Percentiles rank a stretch among this genome's conserved stretches.
Conservation (phyloP, 208 protist genomes). For the Entamoeba invadens region DNA sequence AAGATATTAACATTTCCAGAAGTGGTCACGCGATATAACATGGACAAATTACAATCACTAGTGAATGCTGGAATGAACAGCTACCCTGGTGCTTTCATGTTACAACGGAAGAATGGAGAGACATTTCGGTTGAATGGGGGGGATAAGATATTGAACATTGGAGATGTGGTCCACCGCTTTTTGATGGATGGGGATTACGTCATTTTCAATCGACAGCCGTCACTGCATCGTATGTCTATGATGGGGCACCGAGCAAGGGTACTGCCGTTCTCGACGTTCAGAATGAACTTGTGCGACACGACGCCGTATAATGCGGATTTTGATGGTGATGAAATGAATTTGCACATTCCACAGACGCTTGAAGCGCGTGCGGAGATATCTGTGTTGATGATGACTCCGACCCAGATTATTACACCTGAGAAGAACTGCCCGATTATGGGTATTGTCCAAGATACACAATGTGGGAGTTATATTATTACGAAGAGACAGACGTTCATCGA, state of each 20-base stretch:
- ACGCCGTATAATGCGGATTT: constrained; percentile 99
- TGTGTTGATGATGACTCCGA: constrained; percentile 71
- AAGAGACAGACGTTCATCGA: constrained; percentile 80
- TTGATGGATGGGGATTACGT: constrained; percentile 90
- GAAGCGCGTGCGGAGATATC: constrained; percentile 71
- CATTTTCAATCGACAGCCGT: constrained; percentile 98
- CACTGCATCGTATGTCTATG: constrained; percentile 99
- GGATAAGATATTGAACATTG: not conserved
- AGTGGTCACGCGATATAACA: constrained; percentile 87
- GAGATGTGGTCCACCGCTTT: constrained; percentile 74
- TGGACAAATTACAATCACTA: constrained; percentile 66
- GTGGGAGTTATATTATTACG: constrained; percentile 70
- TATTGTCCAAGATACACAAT: constrained; percentile 94
- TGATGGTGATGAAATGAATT: constrained; percentile 99
- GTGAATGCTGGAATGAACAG: constrained; percentile 63
- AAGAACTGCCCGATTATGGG: constrained; percentile 91
- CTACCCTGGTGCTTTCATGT: constrained; percentile 85
- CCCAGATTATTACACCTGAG: constrained; percentile 95
- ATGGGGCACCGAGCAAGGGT: constrained; percentile 81
- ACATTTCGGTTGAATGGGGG: not conserved
- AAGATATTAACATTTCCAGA: constrained; percentile 94
- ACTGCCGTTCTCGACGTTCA: constrained; percentile 92
- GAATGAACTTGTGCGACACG: constrained; percentile 77
- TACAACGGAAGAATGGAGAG: constrained; percentile 30
- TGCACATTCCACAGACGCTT: constrained; percentile 91